Conservation (phyloP, 148 eudicot genomes). For the Cornus suecica region DNA sequence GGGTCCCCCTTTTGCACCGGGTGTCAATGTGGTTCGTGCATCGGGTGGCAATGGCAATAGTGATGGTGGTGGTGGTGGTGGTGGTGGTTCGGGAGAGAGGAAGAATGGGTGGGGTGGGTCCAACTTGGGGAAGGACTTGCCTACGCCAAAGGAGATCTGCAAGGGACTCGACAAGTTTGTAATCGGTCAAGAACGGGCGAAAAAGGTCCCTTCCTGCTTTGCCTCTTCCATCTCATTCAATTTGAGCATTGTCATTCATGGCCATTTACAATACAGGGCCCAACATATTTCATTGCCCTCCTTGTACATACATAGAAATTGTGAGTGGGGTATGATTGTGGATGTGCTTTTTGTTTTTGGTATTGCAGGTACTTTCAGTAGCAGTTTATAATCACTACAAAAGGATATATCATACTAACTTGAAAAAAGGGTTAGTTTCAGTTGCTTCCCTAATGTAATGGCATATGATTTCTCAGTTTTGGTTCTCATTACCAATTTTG, state of each 20-base stretch:
- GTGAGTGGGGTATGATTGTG: too few species aligned
- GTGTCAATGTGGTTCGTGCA: constrained; percentile 49
- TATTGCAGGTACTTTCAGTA: constrained; percentile 81
- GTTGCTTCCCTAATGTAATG: constrained; percentile 2
- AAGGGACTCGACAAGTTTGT: constrained; percentile 77
- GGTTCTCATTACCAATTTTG: not conserved
- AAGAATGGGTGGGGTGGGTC: constrained; percentile 69
- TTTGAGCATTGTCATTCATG: not conserved
- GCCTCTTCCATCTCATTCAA: not conserved
- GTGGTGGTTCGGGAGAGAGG: constrained; percentile 34
- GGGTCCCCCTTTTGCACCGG: constrained; percentile 70
- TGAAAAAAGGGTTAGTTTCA: constrained; percentile 58
- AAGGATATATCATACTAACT: constrained; percentile 62
- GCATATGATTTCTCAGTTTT: not conserved
- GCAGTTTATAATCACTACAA: constrained; percentile 94
- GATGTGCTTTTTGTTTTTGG: not conserved
- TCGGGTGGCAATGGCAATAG: constrained; percentile 23
- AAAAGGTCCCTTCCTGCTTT: constrained; percentile 44
- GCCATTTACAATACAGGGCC: not conserved
- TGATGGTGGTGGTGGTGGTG: constrained; percentile 16
- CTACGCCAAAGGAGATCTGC: constrained; percentile 80
- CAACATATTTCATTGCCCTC: not conserved
- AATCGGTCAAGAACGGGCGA: constrained; percentile 69
- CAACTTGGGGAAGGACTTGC: constrained; percentile 60
- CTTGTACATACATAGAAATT: not conserved